Percentiles rank a stretch among this genome's conserved stretches.
Conservation (phyloP, 345 rosid species). For the Arabis alpina region DNA sequence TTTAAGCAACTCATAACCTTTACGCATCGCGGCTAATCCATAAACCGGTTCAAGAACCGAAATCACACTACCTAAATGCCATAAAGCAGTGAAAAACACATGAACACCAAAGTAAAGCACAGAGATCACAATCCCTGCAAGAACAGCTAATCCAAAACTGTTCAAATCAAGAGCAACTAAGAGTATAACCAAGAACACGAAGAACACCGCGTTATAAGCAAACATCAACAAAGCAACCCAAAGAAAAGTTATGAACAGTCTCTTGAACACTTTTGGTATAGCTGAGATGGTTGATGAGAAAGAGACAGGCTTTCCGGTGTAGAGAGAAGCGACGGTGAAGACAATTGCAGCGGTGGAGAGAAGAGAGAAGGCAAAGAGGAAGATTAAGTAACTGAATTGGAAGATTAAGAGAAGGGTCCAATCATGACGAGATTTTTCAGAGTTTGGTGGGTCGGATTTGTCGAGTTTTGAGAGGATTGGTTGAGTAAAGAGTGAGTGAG, state of each 20-base stretch:
- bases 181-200: constrained; percentile 56
- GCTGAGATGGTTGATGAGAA: constrained; percentile 81
- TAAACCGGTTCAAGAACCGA: constrained; percentile 92
- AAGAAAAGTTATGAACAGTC: constrained; percentile 77
- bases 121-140: constrained; percentile 52
- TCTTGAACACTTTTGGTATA: constrained; percentile 81
- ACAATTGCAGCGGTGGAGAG: constrained; percentile 97
- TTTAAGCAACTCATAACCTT: constrained; percentile 81
- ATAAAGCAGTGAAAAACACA: constrained; percentile 88
- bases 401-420: constrained; percentile 74
- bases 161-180: constrained; percentile 62
- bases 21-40: constrained; percentile 85
- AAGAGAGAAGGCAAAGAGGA: constrained; percentile 95
- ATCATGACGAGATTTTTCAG: constrained; percentile 63
- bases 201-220: constrained; percentile 63
- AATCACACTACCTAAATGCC: constrained; percentile 97
- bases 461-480: constrained; percentile 57
- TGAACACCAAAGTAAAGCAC: constrained; percentile 74
- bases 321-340: constrained; percentile 94
- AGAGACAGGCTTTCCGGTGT: constrained; percentile 82
- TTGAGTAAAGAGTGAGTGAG: constrained; percentile 87
- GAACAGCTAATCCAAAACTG: constrained; percentile 47
- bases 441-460: constrained; percentile 39
- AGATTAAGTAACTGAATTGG: constrained; percentile 81
- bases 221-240: constrained; percentile 83